Conservation (phyloP, 257 asterid species). For the Petrea volubilis region DNA sequence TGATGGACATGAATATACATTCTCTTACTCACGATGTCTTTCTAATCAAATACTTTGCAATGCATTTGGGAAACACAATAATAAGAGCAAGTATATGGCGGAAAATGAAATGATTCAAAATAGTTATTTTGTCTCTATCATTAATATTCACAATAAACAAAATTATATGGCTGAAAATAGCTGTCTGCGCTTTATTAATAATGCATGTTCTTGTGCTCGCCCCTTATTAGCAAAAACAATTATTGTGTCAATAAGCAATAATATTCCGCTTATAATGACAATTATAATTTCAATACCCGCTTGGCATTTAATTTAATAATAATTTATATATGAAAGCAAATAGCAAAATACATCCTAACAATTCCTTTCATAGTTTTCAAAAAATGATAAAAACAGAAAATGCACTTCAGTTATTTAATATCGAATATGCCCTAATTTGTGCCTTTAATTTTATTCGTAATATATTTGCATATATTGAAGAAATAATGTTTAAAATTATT, state of each 20-base stretch:
- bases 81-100: slow-evolving; percentile 2
- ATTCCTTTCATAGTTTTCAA: background rate
- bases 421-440: too few relatives aligned
- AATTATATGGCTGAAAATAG: background rate
- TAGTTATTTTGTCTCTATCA: slow-evolving; percentile 22
- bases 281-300: background rate
- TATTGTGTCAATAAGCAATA: background rate
- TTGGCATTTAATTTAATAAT: background rate
- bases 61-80: background rate
- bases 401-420: too few relatives aligned
- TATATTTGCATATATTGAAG: too few relatives aligned
- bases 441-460: too few relatives aligned
- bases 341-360: background rate
- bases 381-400: too few relatives aligned
- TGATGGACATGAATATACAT: background rate
- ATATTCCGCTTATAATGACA: background rate
- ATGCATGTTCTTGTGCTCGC: slow-evolving; percentile 19
- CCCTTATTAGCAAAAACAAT: background rate
- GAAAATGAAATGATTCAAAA: slow-evolving; percentile 16
- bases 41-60: background rate
- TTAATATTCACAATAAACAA: background rate
- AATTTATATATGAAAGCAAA: background rate
- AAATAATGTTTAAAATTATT: too few relatives aligned
- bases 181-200: slow-evolving; percentile 14
- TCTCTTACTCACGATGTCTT: too few relatives aligned